These are phyloP conservation scores for Dothideomycetidae sp. DNA, from an alignment of 2,329 filamentous ascomycete species.

Conservation along the genomic window DNA sequence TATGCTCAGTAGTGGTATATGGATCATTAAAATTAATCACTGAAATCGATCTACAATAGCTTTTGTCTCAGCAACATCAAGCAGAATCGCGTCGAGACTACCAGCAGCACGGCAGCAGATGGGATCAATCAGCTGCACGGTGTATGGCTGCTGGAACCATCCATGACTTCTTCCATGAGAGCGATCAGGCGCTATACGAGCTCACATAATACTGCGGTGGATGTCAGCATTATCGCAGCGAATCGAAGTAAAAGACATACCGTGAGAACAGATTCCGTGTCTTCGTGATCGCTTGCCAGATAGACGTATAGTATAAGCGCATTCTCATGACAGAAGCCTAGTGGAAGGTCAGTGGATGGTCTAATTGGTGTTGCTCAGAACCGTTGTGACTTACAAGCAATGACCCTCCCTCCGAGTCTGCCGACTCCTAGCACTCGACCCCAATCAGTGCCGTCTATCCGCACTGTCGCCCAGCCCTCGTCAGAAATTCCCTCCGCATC, in stretches of 20 bases:
- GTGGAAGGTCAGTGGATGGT: conserved; percentile 12
- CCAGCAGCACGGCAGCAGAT: no score
- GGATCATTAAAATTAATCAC: no score
- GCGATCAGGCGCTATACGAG: conserved; percentile 34
- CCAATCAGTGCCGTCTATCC: conserved; percentile 91
- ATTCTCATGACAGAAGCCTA: conserved; percentile 60
- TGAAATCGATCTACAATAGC: no score
- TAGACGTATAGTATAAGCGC: conserved; percentile 76
- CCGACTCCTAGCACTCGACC: conserved; percentile 86
- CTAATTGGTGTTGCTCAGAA: background rate
- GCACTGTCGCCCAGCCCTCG: conserved; percentile 73
- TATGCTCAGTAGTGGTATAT: no score
- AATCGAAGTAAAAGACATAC: conserved; percentile 33
- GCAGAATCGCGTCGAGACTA: no score
- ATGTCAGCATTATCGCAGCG: conserved; percentile 13
- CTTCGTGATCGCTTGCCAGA: conserved; percentile 55
- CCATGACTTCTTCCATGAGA: background rate
- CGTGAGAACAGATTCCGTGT: conserved; percentile 62
- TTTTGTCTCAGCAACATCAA: no score
- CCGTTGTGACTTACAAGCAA: conserved; percentile 57
- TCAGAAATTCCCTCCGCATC: conserved; percentile 51
- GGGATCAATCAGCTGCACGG: no score
- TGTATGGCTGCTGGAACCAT: no score
- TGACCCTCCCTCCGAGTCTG: conserved; percentile 73
- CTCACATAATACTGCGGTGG: conserved; percentile 43